Percentiles rank a stretch among this genome's conserved stretches.
phyloP scores from a whole-genome alignment of 805 yeast genomes.

The Pichia occidentalis region DNA sequence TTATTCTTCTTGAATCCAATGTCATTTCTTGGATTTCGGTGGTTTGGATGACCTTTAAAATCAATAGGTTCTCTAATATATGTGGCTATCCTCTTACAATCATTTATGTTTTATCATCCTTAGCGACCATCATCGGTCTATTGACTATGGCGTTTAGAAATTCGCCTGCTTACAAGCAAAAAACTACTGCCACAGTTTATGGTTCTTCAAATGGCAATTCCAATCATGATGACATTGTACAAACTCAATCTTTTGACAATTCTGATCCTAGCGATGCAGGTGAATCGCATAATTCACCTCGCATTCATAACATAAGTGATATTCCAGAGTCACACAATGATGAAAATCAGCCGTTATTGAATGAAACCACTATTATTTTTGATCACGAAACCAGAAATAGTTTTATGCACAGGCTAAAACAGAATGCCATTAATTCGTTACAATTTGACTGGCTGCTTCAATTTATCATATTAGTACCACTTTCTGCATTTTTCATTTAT shows the following conservation, averaged over 20 bases:
- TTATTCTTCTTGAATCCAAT: conserved; percentile 48
- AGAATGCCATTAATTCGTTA: conserved; percentile 36
- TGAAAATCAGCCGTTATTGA: conserved; percentile 10
- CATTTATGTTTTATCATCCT: conserved; percentile 40
- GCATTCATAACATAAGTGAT: conserved; percentile 8
- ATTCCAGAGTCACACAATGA: no score
- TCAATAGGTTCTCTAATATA: conserved; percentile 41
- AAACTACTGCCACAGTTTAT: not conserved
- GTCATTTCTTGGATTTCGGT: conserved; percentile 51
- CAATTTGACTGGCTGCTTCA: conserved; percentile 81
- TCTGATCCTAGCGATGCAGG: no score
- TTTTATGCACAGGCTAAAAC: conserved; percentile 22
- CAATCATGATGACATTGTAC: no score
- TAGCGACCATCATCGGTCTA: conserved; percentile 43
- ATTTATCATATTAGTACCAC: conserved; percentile 60
- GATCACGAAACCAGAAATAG: conserved; percentile 25
- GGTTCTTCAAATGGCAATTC: conserved; percentile 6
- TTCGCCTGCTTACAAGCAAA: conserved; percentile 4
- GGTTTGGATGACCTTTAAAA: conserved; percentile 43
- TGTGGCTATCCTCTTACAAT: conserved; percentile 48
- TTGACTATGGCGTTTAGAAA: conserved; percentile 5
- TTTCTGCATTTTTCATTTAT: conserved; percentile 48
- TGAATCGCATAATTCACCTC: no score
- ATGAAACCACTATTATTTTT: conserved; percentile 19
- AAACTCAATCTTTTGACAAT: no score